Evolutionary conservation across 2,329 filamentous ascomycete genomes (phyloP).

Genomic region (Chaetomium globosum): DNA sequence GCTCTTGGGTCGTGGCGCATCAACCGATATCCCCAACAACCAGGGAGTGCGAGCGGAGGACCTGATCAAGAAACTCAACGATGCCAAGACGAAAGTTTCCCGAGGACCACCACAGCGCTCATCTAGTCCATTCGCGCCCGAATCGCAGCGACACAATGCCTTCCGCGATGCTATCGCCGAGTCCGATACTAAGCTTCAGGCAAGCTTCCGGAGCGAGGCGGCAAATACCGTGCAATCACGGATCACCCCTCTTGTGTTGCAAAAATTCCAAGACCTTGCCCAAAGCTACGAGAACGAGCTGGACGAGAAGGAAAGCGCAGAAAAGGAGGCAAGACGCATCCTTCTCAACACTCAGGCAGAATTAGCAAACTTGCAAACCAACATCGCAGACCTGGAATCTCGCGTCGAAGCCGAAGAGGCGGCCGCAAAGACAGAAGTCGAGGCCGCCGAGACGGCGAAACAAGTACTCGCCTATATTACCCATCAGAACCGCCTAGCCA

Average conservation of each 20-base stretch:
- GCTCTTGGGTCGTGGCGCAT: slow-evolving; percentile 76
- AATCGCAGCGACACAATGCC: slow-evolving; percentile 59
- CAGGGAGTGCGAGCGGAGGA: slow-evolving; percentile 83
- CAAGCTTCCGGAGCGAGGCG: slow-evolving; percentile 61
- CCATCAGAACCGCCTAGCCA: slow-evolving; percentile 56
- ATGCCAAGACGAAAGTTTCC: slow-evolving; percentile 59
- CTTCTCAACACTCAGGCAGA: slow-evolving; percentile 70
- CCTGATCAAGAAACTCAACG: slow-evolving; percentile 75
- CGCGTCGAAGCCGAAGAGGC: slow-evolving; percentile 59
- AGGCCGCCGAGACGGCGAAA: slow-evolving; percentile 51
- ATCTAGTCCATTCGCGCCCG: slow-evolving; percentile 70
- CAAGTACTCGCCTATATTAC: slow-evolving; percentile 44
- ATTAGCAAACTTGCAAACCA: slow-evolving; percentile 61
- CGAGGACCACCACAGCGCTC: slow-evolving; percentile 70
- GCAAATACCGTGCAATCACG: slow-evolving; percentile 70
- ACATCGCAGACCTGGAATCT: slow-evolving; percentile 60
- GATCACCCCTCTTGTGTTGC: slow-evolving; percentile 68
- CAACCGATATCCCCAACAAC: slow-evolving; percentile 78
- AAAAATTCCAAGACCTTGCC: slow-evolving; percentile 72
- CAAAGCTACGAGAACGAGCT: slow-evolving; percentile 74
- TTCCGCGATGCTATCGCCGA: slow-evolving; percentile 56
- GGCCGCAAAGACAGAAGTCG: slow-evolving; percentile 53
- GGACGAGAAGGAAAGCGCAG: slow-evolving; percentile 70
- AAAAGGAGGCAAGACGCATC: slow-evolving; percentile 67
- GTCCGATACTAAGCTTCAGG: slow-evolving; percentile 44